A percentile compares a stretch with the other conserved stretches of the same genome.
These are phyloP conservation scores for Cladosporium sp. DNA, from an alignment of 2,329 filamentous ascomycete genomes.

Conservation along the genomic window DNA sequence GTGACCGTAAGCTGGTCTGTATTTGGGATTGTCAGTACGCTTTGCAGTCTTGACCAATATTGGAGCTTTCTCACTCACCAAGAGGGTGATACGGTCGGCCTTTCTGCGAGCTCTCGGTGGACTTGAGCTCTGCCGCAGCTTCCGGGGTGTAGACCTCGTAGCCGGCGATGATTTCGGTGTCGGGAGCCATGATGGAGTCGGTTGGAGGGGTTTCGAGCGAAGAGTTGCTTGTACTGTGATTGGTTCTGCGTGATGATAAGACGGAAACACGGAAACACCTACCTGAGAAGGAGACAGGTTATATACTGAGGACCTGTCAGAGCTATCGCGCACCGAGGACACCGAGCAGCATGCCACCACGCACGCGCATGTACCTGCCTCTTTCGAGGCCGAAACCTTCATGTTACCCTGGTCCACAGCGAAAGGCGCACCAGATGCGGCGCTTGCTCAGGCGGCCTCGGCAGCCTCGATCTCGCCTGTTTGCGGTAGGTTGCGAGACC, in stretches of 20 bases:
- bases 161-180: conserved; percentile 12
- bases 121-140: background rate
- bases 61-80: background rate
- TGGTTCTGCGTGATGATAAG: too few species aligned
- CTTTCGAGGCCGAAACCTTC: background rate
- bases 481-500: too few species aligned
- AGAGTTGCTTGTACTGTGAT: background rate
- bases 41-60: too few species aligned
- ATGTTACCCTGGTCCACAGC: background rate
- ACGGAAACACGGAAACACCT: too few species aligned
- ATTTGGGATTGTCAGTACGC: background rate
- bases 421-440: too few species aligned
- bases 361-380: conserved; percentile 5
- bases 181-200: conserved; percentile 3
- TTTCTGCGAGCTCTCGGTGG: background rate
- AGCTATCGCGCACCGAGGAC: background rate
- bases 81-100: conserved; percentile 1
- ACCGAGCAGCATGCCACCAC: background rate
- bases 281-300: too few species aligned
- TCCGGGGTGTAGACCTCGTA: conserved; percentile 11
- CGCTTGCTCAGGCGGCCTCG: too few species aligned
- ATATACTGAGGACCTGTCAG: background rate
- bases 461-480: too few species aligned
- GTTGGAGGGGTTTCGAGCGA: background rate
- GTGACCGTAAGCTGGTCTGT: conserved; percentile 9